Conservation (phyloP, 176 grass and related monocot species). For the Oryza meridionalis region DNA sequence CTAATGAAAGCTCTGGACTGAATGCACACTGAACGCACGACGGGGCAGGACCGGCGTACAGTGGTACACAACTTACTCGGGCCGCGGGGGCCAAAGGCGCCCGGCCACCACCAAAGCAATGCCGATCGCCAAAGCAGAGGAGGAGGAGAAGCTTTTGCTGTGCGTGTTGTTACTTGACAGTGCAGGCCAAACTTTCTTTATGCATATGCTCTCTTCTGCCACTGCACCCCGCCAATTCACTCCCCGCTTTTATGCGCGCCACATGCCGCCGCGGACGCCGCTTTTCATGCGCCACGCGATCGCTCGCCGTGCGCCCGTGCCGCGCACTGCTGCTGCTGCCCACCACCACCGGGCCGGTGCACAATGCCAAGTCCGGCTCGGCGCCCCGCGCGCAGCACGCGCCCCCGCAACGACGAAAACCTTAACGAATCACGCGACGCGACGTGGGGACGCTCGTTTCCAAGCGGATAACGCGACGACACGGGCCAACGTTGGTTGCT, state of each 20-base stretch:
- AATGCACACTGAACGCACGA: neutral
- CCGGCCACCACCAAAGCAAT: neutral
- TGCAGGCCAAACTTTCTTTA: constrained; percentile 1
- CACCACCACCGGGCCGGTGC: neutral
- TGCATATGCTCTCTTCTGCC: neutral
- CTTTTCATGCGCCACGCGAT: constrained; percentile 34
- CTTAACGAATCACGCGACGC: neutral
- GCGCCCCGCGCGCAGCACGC: neutral
- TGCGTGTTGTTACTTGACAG: neutral
- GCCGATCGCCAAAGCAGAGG: neutral
- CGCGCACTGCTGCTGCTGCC: neutral
- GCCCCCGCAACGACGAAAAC: neutral
- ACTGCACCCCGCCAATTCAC: neutral
- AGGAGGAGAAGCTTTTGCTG: neutral
- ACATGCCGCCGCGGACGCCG: constrained; percentile 35
- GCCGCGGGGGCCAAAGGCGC: neutral
- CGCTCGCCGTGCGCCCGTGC: neutral
- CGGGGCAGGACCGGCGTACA: no score
- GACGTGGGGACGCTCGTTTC: neutral
- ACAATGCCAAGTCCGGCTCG: neutral
- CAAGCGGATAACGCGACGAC: constrained; percentile 25
- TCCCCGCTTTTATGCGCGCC: constrained; percentile 31
- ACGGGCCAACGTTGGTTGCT: no score
- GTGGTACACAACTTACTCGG: neutral
- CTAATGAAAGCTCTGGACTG: neutral